phyloP scores from a whole-genome alignment of 2,329 filamentous ascomycete species.

The Geosmithia morbida region DNA sequence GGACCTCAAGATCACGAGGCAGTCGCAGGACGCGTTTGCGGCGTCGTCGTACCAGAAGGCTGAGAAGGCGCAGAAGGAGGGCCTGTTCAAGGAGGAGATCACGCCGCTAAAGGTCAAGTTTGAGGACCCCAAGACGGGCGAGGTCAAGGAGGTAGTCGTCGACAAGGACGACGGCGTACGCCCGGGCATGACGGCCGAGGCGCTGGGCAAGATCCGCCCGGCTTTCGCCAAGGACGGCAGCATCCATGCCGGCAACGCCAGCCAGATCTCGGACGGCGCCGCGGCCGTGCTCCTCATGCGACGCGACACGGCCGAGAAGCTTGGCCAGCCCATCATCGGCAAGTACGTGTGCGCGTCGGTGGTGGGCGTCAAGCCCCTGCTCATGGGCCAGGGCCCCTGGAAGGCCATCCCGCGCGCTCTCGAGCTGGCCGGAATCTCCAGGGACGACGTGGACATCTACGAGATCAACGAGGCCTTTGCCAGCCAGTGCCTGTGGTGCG shows the following conservation, averaged over 20 bases:
- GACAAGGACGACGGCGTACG: constrained; percentile 78
- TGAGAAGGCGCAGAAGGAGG: constrained; percentile 64
- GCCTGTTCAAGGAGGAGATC: constrained; percentile 91
- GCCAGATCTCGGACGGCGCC: constrained; percentile 89
- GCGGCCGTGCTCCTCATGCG: constrained; percentile 94
- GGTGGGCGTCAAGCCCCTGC: constrained; percentile 78
- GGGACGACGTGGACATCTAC: constrained; percentile 88
- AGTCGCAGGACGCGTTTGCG: constrained; percentile 80
- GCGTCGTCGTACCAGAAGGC: constrained; percentile 91
- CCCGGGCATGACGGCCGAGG: constrained; percentile 72
- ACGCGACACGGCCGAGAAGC: constrained; percentile 74
- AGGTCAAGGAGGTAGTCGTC: constrained; percentile 73
- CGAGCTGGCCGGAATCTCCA: constrained; percentile 70
- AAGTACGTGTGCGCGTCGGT: constrained; percentile 81
- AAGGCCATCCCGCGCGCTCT: constrained; percentile 90
- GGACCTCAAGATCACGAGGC: constrained; percentile 58
- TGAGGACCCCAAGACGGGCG: constrained; percentile 80
- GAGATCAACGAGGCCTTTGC: constrained; percentile 99
- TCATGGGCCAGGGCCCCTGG: constrained; percentile 95
- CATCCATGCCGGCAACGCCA: constrained; percentile 94
- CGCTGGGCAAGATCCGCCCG: constrained; percentile 76
- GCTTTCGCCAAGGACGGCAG: constrained; percentile 84
- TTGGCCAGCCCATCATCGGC: constrained; percentile 79
- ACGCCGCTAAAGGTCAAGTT: constrained; percentile 73
- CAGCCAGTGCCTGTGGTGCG: constrained; percentile 85